Base-by-base conservation (phyloP, 73 alveolate species). In the Tetrahymena thermophila region DNA sequence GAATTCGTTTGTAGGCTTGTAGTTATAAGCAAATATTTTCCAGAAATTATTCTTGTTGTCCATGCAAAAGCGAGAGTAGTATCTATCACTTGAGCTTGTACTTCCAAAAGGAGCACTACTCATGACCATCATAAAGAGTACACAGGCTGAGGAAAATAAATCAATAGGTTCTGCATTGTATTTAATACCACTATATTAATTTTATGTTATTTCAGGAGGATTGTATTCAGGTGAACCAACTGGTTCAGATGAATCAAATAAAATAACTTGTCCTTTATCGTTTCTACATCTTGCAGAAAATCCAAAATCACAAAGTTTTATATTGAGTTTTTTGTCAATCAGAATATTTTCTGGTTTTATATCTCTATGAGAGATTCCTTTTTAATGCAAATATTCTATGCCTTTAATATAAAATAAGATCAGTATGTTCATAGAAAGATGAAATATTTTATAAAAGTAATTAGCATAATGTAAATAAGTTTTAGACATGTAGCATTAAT, bases 251-350 rank as follows among this genome's bases (percentile, higher is more conserved):
- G 94, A 35, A 31, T 95, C 97, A 56, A 95, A 95, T 34, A 43
- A 37, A 10, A 95, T 38, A 40, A 85, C 38, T 23, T 93, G 23
- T 43, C 97, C 97, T 21, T 95, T 85, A 34, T 89, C 97, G 43
- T 95, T 94, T 34, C 93, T 89, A 21, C 85, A 85, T 56, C 94
- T 95, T 34, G 97, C 85, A 55, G 95, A 85, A 55, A 95, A 95
- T 43, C 97, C 97, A 85, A 95, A 95, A 95, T 95, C 97, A 95
- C 93, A 85, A 10, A 95, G 94, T 95, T 95, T 95, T 40, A 95
- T 85, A 35, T 95, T 95, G 34, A 85, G 40, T 11, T 34, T 34
- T 95, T 95, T 95, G 35, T 95, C 97, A 44, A 95, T 95, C 94
- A 95, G 93, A 16, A 95, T 95, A 25, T 95, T 95, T 25, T 95